Conservation (phyloP, 2,329 filamentous ascomycete genomes). For the Colletotrichum sp. region DNA sequence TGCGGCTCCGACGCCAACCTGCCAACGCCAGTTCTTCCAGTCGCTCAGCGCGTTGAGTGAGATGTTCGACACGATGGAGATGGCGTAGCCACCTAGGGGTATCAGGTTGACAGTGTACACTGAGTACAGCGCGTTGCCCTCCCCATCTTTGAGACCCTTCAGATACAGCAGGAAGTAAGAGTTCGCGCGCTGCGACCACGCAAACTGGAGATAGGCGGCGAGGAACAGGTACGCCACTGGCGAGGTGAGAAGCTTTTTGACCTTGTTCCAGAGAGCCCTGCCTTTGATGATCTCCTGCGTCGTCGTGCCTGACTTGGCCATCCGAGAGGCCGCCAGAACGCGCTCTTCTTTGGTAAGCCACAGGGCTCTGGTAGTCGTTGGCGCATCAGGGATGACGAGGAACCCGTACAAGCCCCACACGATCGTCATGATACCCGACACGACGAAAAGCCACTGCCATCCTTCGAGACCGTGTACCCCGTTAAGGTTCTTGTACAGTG, state of each 20-base stretch:
- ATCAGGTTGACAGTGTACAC: slow-evolving; percentile 31
- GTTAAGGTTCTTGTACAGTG: slow-evolving; percentile 56
- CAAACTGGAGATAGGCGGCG: slow-evolving; percentile 29
- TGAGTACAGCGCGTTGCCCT: slow-evolving; percentile 23
- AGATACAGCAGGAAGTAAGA: slow-evolving; percentile 31
- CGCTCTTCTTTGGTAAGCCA: slow-evolving; percentile 40
- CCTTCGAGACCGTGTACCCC: slow-evolving; percentile 53
- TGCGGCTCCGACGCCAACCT: slow-evolving; percentile 33
- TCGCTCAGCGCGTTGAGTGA: slow-evolving; percentile 34
- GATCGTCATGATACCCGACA: slow-evolving; percentile 61
- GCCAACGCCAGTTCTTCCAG: slow-evolving; percentile 42
- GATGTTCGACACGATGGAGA: slow-evolving; percentile 29
- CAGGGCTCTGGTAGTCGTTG: slow-evolving; percentile 26
- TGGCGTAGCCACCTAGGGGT: slow-evolving; percentile 28
- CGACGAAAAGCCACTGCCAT: slow-evolving; percentile 64
- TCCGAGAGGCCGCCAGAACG: slow-evolving; percentile 26
- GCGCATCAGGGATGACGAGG: slow-evolving; percentile 37
- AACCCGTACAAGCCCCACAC: slow-evolving; percentile 60
- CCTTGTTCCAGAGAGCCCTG: slow-evolving; percentile 27
- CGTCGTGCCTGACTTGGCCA: slow-evolving; percentile 25
- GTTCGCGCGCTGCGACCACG: slow-evolving; percentile 32
- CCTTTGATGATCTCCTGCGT: slow-evolving; percentile 27
- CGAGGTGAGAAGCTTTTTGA: slow-evolving; percentile 28
- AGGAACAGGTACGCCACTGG: slow-evolving; percentile 25
- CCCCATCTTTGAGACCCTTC: slow-evolving; percentile 22